Evolutionary conservation across 495 filamentous ascomycete genomes (phyloP).

Genomic region (Neurospora sp.): DNA sequence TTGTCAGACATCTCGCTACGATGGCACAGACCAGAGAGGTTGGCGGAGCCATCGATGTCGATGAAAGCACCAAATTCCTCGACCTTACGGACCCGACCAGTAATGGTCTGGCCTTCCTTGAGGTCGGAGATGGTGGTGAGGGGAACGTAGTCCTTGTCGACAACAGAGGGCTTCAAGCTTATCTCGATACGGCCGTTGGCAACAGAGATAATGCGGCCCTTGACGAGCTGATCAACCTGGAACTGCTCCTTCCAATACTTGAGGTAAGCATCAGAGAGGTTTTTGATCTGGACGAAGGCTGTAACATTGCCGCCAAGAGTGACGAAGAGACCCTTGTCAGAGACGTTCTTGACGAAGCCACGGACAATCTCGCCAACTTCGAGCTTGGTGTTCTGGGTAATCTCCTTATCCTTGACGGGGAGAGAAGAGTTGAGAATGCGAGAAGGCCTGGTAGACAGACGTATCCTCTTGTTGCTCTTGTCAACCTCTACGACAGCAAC

Average conservation of each 20-base stretch:
- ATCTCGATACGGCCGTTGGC: slow-evolving; percentile 71
- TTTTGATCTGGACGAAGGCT: slow-evolving; percentile 70
- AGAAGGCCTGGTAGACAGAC: slow-evolving; percentile 75
- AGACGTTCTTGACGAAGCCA: slow-evolving; percentile 80
- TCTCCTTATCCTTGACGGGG: slow-evolving; percentile 70
- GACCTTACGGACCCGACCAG: slow-evolving; percentile 82
- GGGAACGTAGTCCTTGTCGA: slow-evolving; percentile 69
- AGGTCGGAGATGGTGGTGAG: slow-evolving; percentile 61
- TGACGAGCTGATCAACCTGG: slow-evolving; percentile 78
- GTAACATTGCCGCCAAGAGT: slow-evolving; percentile 67
- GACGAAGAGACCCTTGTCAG: slow-evolving; percentile 80
- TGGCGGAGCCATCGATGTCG: slow-evolving; percentile 69
- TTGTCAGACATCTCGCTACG: slow-evolving; percentile 80
- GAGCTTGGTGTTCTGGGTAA: slow-evolving; percentile 56
- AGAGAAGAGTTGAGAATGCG: slow-evolving; percentile 79
- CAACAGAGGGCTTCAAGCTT: slow-evolving; percentile 71
- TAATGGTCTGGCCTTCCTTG: slow-evolving; percentile 67
- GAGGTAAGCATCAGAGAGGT: slow-evolving; percentile 80
- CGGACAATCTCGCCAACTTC: slow-evolving; percentile 71
- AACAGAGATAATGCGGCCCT: slow-evolving; percentile 65
- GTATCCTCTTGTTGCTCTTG: slow-evolving; percentile 67
- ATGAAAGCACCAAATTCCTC: slow-evolving; percentile 94
- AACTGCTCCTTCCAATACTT: slow-evolving; percentile 95
- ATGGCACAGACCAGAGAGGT: slow-evolving; percentile 89
- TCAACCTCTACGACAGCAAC: slow-evolving; percentile 77